A percentile compares a stretch with the other conserved stretches of the same genome.
Conservation (phyloP, 805 yeast species). For the Wickerhamiella galacta region DNA sequence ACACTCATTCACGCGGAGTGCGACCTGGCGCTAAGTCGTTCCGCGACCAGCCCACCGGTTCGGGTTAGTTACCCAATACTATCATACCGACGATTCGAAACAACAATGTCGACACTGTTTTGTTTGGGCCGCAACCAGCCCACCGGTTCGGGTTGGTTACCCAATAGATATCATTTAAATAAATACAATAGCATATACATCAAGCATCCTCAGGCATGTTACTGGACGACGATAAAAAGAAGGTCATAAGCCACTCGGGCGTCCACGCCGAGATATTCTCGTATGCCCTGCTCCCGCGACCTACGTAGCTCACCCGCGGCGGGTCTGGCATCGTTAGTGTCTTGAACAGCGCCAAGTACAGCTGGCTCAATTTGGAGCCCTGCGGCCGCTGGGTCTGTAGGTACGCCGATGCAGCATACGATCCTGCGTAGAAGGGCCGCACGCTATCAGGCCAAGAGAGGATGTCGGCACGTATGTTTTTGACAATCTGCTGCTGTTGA, state of each 20-base stretch:
- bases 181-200: not conserved
- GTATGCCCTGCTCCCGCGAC: slow-evolving; percentile 20
- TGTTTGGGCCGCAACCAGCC: no score
- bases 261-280: slow-evolving; percentile 14
- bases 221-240: no score
- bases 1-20: no score
- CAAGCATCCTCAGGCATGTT: no score
- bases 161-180: no score
- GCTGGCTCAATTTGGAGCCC: slow-evolving; percentile 18
- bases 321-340: slow-evolving; percentile 17
- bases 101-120: slow-evolving; percentile 20
- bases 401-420: slow-evolving; percentile 19
- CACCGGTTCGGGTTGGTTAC: no score
- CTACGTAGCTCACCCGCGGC: slow-evolving; percentile 19
- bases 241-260: slow-evolving; percentile 19
- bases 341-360: slow-evolving; percentile 21
- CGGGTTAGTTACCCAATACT: no score
- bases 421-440: slow-evolving; percentile 22
- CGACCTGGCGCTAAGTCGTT: no score
- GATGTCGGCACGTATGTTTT: slow-evolving; percentile 24
- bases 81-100: slow-evolving; percentile 18
- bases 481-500: slow-evolving; percentile 17
- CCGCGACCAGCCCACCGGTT: no score
- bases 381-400: slow-evolving; percentile 17
- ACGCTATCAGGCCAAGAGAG: slow-evolving; percentile 27